phyloP scores from a whole-genome alignment of 768 basidiomycete species.

The Leucocoprinus sp. region DNA sequence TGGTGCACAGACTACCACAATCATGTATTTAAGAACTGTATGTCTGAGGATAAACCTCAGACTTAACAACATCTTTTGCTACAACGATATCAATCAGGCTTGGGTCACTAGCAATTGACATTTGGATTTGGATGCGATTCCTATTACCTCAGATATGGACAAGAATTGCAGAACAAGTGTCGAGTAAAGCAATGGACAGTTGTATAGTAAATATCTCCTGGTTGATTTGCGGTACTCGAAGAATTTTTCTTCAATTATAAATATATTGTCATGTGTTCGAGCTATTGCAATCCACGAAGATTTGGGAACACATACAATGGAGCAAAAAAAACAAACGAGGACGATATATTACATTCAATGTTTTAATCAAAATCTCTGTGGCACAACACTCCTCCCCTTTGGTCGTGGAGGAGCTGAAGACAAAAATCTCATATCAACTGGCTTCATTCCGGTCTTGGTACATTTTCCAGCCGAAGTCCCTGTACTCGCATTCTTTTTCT shows the following conservation, averaged over 20 bases:
- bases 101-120: no score
- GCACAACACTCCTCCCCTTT: neutral
- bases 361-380: constrained; percentile 1
- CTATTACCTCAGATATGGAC: no score
- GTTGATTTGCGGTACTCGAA: neutral
- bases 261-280: no score
- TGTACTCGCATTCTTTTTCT: neutral
- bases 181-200: neutral
- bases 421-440: neutral
- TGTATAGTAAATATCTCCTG: neutral
- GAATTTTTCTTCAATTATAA: no score
- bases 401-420: neutral
- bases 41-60: no score
- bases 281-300: no score
- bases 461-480: neutral
- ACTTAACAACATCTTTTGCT: no score
- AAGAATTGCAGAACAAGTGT: neutral
- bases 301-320: neutral
- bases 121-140: no score
- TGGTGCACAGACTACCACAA: no score
- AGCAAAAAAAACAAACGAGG: neutral
- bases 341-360: neutral
- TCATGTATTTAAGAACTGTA: no score
- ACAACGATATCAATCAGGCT: no score
- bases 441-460: neutral